Evolutionary conservation across 2,329 filamentous ascomycete species (phyloP).

Genomic region (Fusarium scirpi): DNA sequence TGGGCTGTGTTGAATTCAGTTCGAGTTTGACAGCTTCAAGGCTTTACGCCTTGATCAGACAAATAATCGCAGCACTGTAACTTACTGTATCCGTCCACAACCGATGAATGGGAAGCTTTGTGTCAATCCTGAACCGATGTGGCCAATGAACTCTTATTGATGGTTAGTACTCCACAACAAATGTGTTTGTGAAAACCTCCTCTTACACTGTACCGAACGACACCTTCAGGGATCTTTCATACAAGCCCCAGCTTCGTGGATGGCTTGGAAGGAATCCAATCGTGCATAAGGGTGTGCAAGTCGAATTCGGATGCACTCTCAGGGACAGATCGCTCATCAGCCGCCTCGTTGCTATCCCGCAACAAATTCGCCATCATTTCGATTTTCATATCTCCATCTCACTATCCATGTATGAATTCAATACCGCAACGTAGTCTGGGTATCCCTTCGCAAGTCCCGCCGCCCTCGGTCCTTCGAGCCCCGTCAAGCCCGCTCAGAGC

Average conservation of each 20-base stretch:
- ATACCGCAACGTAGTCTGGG: constrained; percentile 9
- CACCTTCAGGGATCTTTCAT: constrained; percentile 30
- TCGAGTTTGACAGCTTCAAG: constrained; percentile 21
- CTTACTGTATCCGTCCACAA: constrained; percentile 23
- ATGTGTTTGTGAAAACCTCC: constrained; percentile 26
- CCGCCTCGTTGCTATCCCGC: neutral
- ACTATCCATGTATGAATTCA: constrained; percentile 3
- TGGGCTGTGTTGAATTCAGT: constrained; percentile 14
- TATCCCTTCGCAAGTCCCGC: constrained; percentile 29
- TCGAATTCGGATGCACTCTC: constrained; percentile 11
- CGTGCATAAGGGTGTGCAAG: constrained; percentile 21
- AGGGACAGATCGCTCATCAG: constrained; percentile 17
- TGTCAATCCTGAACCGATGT: constrained; percentile 15
- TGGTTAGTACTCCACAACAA: constrained; percentile 18
- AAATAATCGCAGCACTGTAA: constrained; percentile 21
- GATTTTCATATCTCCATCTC: constrained; percentile 9
- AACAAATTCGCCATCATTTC: constrained; percentile 9
- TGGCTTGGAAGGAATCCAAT: constrained; percentile 24
- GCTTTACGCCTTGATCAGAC: neutral
- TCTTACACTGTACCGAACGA: constrained; percentile 32
- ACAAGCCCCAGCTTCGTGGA: constrained; percentile 30
- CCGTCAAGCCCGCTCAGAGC: constrained; percentile 12
- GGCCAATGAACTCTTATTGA: constrained; percentile 27
- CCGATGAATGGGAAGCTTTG: constrained; percentile 28
- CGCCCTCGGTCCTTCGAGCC: constrained; percentile 19